Evolutionary conservation across 2,329 filamentous ascomycete genomes (phyloP), one percentile per base, ranked within the genome.

Genomic region (Neurospora crassa): DNA sequence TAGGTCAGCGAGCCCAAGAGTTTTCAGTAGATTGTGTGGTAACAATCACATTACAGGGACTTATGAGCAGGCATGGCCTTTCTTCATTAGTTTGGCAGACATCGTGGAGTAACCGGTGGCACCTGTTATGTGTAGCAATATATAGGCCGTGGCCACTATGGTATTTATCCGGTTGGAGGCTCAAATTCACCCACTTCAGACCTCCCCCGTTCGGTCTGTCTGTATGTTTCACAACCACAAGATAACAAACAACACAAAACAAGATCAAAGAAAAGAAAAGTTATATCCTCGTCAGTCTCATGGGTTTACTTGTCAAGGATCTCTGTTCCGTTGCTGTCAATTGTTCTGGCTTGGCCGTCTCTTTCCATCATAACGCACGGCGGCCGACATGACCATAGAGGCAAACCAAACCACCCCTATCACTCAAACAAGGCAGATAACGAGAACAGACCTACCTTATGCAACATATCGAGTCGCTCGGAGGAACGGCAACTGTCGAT

Each of bases 401-500:
- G 12, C 6, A 59, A 59, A 34, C 47, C 24, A 59, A 59, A 34
- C 47, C 47, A 59, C 53, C 14, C 29, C 29, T 29, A 14, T 29
- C 47, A 59, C 10, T 59, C 7, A 18, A 34, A 34, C 5, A 29
- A 63, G 14, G 24, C 63, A 16, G 40, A 67, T 11, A 34, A 70
- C 53, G 4, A 37, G 43, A 29, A 42, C 2, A 67, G 11, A 53
- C 43, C 7, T 45, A 20, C 43, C 18, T 8, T 37, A 3, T 45
- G n/a, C 4, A 29, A 63, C 53, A 5, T 63, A 63, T 29, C 53
- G 37, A 16, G 16, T 63, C 14, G 41, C 69, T 72, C 74, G 74
- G 74, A 75, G 70, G 70, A 72, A 73, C 74, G 75, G 73, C 75
- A 76, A 75, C 73, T 75, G 73, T 76, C 18, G 59, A 73, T 69